Evolutionary conservation across 2,329 filamentous ascomycete genomes (phyloP), one percentile per base, ranked within the genome.

Genomic region (Claviceps lovelessii): DNA sequence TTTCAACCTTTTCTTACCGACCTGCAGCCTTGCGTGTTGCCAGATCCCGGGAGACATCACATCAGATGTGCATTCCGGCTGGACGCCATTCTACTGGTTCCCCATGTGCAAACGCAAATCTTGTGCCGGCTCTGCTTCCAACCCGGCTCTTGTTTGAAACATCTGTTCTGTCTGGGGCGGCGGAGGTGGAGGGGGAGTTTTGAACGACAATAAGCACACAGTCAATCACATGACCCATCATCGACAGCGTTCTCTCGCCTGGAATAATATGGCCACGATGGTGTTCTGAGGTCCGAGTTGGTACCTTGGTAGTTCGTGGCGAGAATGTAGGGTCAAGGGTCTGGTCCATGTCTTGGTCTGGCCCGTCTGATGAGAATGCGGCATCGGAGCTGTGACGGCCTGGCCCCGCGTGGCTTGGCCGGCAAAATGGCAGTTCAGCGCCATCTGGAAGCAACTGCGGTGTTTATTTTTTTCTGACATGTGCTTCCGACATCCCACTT

Each of bases 381-480:
- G 54, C 51, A 53, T 55, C 51, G 54, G 54, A 50, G 42, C 48
- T 46, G 49, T n/a, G 17, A 35, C 42, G 48, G 44, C 17, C 48
- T 50, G 41, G 51, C 46, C 33, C 49, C 46, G 44, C 37, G 17
- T 31, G 17, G 33, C 37, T 35, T 37, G 37, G 37, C 37, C 37
- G 37, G 37, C 15, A 41, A 41, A 41, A 41, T 41, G 37, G 37
- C 15, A 41, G 37, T 15, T 15, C 37, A 41, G 37, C 37, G 37
- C 37, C 37, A 41, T 41, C 15, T 41, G 15, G 13, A 41, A 17
- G 37, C 37, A 41, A 41, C 37, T 60, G 59, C 55, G 60, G 51
- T 59, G 54, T 59, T 61, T 61, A 58, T 23, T 23, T 56, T 61
- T 61, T 60, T 58, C 57, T 61, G 61, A 60, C 62, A 61, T 62